Conservation (phyloP, 164 flowering plant genomes). For the Kalanchoe fedtschenkoi region DNA sequence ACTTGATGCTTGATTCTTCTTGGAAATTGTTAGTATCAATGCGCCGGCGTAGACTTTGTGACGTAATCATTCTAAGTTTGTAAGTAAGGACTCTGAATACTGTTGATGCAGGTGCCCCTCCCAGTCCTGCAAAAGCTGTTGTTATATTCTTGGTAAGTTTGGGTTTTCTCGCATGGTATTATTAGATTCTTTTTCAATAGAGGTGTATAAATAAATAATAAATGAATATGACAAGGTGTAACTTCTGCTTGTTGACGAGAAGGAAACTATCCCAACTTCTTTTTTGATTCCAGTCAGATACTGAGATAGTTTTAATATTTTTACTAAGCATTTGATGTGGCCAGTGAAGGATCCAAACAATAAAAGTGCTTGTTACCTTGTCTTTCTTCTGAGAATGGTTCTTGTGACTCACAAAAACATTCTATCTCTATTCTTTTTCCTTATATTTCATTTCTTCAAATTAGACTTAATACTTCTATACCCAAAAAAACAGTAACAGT, state of each 20-base stretch:
- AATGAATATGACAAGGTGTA: not conserved
- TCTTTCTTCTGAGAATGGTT: not conserved
- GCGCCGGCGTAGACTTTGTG: not conserved
- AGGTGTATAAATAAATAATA: not conserved
- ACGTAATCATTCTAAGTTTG: not conserved
- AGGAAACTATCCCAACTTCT: not conserved
- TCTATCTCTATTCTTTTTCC: not conserved
- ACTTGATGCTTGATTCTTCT: not conserved
- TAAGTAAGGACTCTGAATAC: not conserved
- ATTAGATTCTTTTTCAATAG: not conserved
- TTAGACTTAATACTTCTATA: too few species aligned
- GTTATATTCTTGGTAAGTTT: constrained; percentile 78
- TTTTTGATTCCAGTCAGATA: not conserved
- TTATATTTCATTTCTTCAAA: too few species aligned
- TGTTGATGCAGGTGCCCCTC: constrained; percentile 66
- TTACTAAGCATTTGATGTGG: not conserved
- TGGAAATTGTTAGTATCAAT: not conserved
- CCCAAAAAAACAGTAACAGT: not conserved
- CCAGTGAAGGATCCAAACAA: not conserved
- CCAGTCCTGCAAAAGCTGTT: constrained; percentile 88
- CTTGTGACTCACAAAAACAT: not conserved
- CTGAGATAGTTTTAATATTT: not conserved
- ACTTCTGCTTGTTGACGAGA: not conserved
- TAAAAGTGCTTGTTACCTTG: not conserved
- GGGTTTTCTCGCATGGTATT: not conserved